Base-by-base conservation (phyloP, 805 yeast species). In the Metschnikowia peoriensis region DNA sequence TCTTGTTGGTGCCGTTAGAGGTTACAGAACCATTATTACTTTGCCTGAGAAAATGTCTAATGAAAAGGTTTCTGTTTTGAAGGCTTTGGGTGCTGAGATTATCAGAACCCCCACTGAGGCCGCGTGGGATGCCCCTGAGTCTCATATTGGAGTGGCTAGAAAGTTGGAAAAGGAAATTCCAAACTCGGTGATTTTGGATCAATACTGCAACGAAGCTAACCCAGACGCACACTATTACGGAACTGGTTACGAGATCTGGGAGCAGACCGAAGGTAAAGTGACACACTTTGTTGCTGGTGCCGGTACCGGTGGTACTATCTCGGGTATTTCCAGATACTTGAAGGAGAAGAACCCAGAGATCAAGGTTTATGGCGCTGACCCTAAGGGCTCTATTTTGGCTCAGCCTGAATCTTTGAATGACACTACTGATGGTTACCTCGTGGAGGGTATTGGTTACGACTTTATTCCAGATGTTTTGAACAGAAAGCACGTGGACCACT, bases 231-330 rank as follows among this genome's bases (percentile, higher is more conserved):
- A 89, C 70, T 88, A 86, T 69, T 80, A 77, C 63, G 91, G 92
- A 49, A 89, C 96, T 22, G 96, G 96, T 51, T 83, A 73, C 57
- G 96, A 89, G 72, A 89, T 89, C 63, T 88, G 91, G 84, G 83
- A 84, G 55, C 96, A 89, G 71, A 81, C 93, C 14, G 70, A 78
- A 28, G 89, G 92, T 37, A 80, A 84, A 54, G 76, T 89, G 49
- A 83, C 82, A 50, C 89, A 85, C 55, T 76, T 89, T 43, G 87
- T 89, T 50, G 96, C 96, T 38, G 96, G 96, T 68, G 96, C 96
- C 7, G 96, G 96, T 72, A 89, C 96, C 52, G 96, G 96, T 71
- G 99, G 99, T 52, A 94, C 99, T 1, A 89, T 93, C 44, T 77
- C 96, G n/a, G 99, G 99, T 51, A 91, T 91, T 29, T 81, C 96